Evolutionary conservation across 768 basidiomycete species (phyloP).

Genomic region (Amanita inopinata): DNA sequence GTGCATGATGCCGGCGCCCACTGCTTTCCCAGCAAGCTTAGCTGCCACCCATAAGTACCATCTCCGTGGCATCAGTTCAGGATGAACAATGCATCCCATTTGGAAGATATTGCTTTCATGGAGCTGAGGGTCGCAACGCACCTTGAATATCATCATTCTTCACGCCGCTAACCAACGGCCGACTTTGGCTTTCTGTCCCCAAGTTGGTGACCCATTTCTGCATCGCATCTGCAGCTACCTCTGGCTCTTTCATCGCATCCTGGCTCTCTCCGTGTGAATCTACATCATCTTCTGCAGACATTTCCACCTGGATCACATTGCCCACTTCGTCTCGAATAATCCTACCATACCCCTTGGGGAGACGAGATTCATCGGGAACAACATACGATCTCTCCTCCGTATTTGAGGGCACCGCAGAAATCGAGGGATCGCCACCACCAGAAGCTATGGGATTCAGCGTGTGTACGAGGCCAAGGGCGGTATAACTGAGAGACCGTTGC

Average conservation of each 20-base stretch:
- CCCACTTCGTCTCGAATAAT: slow-evolving; percentile 78
- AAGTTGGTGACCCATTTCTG: slow-evolving; percentile 32
- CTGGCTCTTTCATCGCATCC: slow-evolving; percentile 16
- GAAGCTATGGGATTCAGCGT: slow-evolving; percentile 57
- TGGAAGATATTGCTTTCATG: no score
- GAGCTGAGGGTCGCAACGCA: slow-evolving; percentile 17
- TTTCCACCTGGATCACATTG: slow-evolving; percentile 60
- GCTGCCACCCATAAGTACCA: no score
- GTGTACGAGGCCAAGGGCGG: slow-evolving; percentile 63
- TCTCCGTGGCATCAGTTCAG: no score
- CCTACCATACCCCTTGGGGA: slow-evolving; percentile 64
- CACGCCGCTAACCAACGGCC: neutral
- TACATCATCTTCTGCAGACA: slow-evolving; percentile 46
- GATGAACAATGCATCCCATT: no score
- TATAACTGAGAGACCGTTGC: slow-evolving; percentile 69
- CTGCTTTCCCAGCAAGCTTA: no score
- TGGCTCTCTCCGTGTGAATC: slow-evolving; percentile 10
- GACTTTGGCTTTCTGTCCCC: slow-evolving; percentile 18
- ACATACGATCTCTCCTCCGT: slow-evolving; percentile 9
- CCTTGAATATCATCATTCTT: slow-evolving; percentile 12
- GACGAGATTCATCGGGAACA: slow-evolving; percentile 10
- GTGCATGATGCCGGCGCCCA: no score
- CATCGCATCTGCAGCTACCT: slow-evolving; percentile 22
- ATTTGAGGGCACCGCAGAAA: slow-evolving; percentile 11
- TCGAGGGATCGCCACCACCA: slow-evolving; percentile 53